Percentiles rank a stretch among this genome's conserved stretches.
Conservation (phyloP, 208 protist genomes). For the Trypanosoma cruzi region DNA sequence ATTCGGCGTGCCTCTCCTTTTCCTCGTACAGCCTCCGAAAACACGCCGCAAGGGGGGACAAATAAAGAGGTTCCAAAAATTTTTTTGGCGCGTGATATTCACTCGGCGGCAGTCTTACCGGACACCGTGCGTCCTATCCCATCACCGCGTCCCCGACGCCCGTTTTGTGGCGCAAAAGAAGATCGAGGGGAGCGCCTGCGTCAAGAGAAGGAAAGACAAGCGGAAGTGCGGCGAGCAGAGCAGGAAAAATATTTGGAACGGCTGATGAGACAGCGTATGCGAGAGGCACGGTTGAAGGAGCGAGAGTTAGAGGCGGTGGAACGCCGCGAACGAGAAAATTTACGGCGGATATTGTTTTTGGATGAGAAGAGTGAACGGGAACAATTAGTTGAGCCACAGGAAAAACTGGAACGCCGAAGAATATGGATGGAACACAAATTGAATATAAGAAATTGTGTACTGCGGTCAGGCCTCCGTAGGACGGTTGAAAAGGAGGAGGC, state of each 20-base stretch:
- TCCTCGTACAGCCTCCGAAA: neutral
- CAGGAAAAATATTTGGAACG: constrained; percentile 40
- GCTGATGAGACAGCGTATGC: constrained; percentile 24
- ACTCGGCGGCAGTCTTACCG: neutral
- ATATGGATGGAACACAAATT: constrained; percentile 36
- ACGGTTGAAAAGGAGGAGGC: neutral
- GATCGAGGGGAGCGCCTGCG: constrained; percentile 8
- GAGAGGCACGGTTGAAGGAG: constrained; percentile 22
- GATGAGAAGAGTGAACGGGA: constrained; percentile 56
- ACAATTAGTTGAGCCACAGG: constrained; percentile 65
- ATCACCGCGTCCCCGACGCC: constrained; percentile 4
- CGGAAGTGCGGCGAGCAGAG: constrained; percentile 5
- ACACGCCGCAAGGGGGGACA: neutral
- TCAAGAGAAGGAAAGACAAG: constrained; percentile 15
- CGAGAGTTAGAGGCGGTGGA: constrained; percentile 10
- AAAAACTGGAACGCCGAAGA: constrained; percentile 49
- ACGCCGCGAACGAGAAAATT: constrained; percentile 9
- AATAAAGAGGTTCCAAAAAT: neutral
- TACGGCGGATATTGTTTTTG: constrained; percentile 25
- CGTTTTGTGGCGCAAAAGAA: neutral
- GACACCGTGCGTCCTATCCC: neutral
- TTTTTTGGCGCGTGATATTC: neutral
- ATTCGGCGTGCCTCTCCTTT: constrained; percentile 21
- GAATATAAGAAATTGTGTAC: constrained; percentile 2
- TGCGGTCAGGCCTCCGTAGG: constrained; percentile 8